These are phyloP conservation scores for Paraurostyla sp. DNA, from an alignment of 73 alveolate species.

Conservation along the genomic window DNA sequence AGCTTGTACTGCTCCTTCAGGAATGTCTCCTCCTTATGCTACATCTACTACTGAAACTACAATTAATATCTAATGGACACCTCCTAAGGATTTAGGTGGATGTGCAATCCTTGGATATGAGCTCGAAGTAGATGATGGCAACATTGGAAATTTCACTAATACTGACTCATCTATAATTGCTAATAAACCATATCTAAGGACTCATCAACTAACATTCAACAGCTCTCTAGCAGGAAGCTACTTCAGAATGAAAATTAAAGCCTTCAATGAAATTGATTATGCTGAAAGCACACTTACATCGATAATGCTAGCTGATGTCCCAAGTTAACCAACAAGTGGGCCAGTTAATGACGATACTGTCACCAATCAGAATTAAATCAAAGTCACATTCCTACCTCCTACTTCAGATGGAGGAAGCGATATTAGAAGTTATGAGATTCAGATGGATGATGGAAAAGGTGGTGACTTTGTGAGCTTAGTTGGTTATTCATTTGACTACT, in stretches of 20 bases:
- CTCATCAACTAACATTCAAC: slow-evolving; percentile 25
- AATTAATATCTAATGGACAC: slow-evolving; percentile 72
- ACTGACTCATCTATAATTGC: slow-evolving; percentile 29
- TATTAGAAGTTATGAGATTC: slow-evolving; percentile 43
- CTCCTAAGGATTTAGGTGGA: slow-evolving; percentile 81
- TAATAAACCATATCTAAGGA: slow-evolving; percentile 66
- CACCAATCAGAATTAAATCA: slow-evolving; percentile 27
- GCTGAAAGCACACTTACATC: slow-evolving; percentile 31
- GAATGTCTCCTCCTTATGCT: slow-evolving; percentile 43
- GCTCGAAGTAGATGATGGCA: slow-evolving; percentile 69
- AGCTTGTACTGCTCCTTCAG: slow-evolving; percentile 69
- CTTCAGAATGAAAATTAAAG: slow-evolving; percentile 50
- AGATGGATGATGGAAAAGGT: slow-evolving; percentile 70
- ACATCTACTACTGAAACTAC: slow-evolving; percentile 55
- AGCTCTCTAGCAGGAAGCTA: slow-evolving; percentile 14
- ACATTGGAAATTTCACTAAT: slow-evolving; percentile 42
- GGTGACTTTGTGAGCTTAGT: slow-evolving; percentile 61
- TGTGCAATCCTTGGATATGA: slow-evolving; percentile 74
- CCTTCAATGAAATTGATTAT: slow-evolving; percentile 57
- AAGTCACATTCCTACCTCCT: slow-evolving; percentile 56
- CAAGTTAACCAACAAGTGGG: slow-evolving; percentile 53
- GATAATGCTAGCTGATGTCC: slow-evolving; percentile 67
- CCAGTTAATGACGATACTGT: slow-evolving; percentile 1
- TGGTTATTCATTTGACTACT: slow-evolving; percentile 8
- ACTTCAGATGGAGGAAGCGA: slow-evolving; percentile 68